These are phyloP conservation scores for Nothomitra cinnamomea DNA, from an alignment of 2,329 filamentous ascomycete genomes.

Conservation along the genomic window DNA sequence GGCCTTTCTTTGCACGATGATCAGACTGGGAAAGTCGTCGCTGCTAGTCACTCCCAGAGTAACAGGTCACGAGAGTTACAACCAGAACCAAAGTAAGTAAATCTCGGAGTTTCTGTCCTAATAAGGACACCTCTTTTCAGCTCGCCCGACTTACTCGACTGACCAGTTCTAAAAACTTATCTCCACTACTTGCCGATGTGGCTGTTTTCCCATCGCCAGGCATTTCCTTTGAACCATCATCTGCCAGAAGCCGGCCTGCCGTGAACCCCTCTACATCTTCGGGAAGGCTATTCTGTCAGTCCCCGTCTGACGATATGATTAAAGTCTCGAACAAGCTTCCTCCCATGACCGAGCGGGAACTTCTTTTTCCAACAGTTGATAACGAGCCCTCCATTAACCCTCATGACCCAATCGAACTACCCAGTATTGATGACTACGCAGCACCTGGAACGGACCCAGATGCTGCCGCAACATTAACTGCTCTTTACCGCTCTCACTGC, in stretches of 20 bases:
- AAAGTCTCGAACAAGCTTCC: constrained; percentile 27
- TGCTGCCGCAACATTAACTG: constrained; percentile 67
- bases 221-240: constrained; percentile 1
- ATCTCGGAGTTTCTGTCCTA: background rate
- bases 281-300: background rate
- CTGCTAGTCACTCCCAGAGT: background rate
- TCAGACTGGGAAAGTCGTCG: background rate
- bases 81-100: background rate
- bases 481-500: constrained; percentile 85
- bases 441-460: constrained; percentile 71
- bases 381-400: constrained; percentile 33
- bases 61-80: background rate
- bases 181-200: constrained; percentile 28
- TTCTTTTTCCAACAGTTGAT: constrained; percentile 41
- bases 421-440: constrained; percentile 68
- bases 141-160: constrained; percentile 17
- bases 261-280: background rate
- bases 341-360: constrained; percentile 39
- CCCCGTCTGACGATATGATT: background rate
- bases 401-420: constrained; percentile 59
- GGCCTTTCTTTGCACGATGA: constrained; percentile 31
- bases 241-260: background rate
- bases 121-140: background rate
- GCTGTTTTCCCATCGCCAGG: constrained; percentile 27
- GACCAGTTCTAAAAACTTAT: constrained; percentile 17